Base-by-base conservation (phyloP, 495 filamentous ascomycete genomes). In the Parathielavia appendiculata region DNA sequence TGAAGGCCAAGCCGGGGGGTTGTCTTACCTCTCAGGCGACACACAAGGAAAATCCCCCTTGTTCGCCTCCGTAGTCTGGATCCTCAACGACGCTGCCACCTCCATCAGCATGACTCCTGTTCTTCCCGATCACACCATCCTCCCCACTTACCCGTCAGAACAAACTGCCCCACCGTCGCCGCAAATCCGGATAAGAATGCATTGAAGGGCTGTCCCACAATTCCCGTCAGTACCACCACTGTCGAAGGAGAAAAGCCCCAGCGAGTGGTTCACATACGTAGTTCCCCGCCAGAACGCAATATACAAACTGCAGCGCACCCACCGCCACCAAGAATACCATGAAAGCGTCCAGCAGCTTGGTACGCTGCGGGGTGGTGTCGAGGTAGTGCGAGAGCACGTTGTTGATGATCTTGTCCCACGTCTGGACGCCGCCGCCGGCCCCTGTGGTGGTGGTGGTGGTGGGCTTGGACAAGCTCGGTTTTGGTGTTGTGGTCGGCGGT, bases 151-250 rank as follows among this genome's bases (percentile, higher is more conserved):
- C 89, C 91, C 43, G 92, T 96, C 51, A 97, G 82, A 40, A 98
- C 93, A 73, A 98, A 98, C 69, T 98, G 95, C 19, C 95, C 93
- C 48, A 98, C 92, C 3, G 95, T 93, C 12, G 92, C 92, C 44
- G 82, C 85, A 79, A 98, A 98, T 45, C 95, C 95, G 34, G 91
- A 86, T 43, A 98, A 80, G 78, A 98, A 98, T 63, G 93, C 93
- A 73, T 98, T 98, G 82, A 98, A 98, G 9, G 93, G 93, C 91
- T 97, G 63, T 60, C 43, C 11, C 14, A 19, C 5, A 45, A 39
- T 50, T 30, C 26, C 38, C 22, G 36, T 38, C 1, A 43, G 22
- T 6, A 35, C 5, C n/a, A 19, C 1, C 5, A 41, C 17, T 4
- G 26, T 34, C 13, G 23, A 5, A 12, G 0, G 0, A 10, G 40